Conservation (phyloP, 2,329 filamentous ascomycete species). For the Cladosporium velox region DNA sequence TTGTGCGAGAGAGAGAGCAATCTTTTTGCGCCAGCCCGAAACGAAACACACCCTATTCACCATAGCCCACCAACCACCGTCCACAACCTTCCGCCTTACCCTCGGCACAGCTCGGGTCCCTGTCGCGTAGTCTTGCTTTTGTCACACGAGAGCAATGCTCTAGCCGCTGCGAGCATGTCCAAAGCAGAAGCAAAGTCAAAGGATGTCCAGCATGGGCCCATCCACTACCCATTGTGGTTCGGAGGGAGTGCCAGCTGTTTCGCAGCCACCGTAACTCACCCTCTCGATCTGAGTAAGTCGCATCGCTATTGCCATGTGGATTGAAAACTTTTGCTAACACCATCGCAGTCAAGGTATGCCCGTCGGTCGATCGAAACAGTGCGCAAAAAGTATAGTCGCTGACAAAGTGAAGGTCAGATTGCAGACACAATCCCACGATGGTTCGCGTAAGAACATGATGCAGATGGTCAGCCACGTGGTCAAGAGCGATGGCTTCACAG, state of each 20-base stretch:
- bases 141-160: slow-evolving; percentile 11
- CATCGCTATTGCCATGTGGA: neutral
- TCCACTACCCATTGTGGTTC: slow-evolving; percentile 72
- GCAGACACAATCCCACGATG: slow-evolving; percentile 77
- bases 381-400: neutral
- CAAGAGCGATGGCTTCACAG: slow-evolving; percentile 71
- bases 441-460: slow-evolving; percentile 72
- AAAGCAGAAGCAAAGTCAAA: slow-evolving; percentile 46
- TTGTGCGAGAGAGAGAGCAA: neutral
- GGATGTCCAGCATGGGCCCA: slow-evolving; percentile 43
- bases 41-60: neutral
- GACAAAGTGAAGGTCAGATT: slow-evolving; percentile 67
- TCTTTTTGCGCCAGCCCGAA: slow-evolving; percentile 6
- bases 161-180: slow-evolving; percentile 38
- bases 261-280: slow-evolving; percentile 89
- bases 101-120: slow-evolving; percentile 9
- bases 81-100: neutral
- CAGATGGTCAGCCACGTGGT: slow-evolving; percentile 83
- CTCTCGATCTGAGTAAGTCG: slow-evolving; percentile 79
- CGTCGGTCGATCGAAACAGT: neutral
- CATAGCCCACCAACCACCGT: neutral
- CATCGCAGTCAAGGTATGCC: slow-evolving; percentile 47
- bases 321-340: slow-evolving; percentile 34
- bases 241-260: slow-evolving; percentile 91
- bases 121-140: slow-evolving; percentile 5